Evolutionary conservation across 2,329 filamentous ascomycete species (phyloP), one percentile per base, ranked within the genome.

Genomic region (Fusarium sp.): DNA sequence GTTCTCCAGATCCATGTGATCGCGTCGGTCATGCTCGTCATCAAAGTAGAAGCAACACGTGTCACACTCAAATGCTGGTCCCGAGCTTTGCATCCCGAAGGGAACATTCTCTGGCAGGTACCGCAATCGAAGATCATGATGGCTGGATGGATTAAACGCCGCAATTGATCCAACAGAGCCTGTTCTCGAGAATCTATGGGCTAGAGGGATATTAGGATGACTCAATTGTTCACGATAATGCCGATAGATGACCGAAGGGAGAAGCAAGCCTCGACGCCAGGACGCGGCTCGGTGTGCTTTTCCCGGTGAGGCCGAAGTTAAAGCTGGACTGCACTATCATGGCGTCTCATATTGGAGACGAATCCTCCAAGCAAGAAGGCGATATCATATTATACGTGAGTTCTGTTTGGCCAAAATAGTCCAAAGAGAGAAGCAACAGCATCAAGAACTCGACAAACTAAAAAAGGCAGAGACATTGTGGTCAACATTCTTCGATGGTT

Each of bases 51-150:
- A 50, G 14, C 67, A 57, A 54, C 81, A 82, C 1, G 52, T 73
- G n/a, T 79, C 76, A 60, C 82, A 83, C 56, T 83, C 80, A 41
- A 77, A 76, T 0, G 56, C 35, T 80, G 65, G 2, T 80, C 64
- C 4, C 79, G 79, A n/a, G 79, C 76, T 3, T 11, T 22, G 56
- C 65, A 78, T 2, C 77, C 78, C 0, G 75, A 56, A 1, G 65
- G 64, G 59, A 82, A 81, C 2, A 20, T 56, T 45, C 72, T 78
- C n/a, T 65, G 45, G 59, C 80, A 83, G n/a, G 74, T 78, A 31
- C 74, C 77, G 54, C 79, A 83, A 41, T 71, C 62, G 29, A 67
- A 69, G 5, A 37, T 33, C 73, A 77, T 76, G 27, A 11, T 65
- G 35, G 9, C 33, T 10, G 9, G 5, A 7, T 16, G 13, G 27